Conservation (phyloP, 345 rosid genomes). For the Brassica juncea region DNA sequence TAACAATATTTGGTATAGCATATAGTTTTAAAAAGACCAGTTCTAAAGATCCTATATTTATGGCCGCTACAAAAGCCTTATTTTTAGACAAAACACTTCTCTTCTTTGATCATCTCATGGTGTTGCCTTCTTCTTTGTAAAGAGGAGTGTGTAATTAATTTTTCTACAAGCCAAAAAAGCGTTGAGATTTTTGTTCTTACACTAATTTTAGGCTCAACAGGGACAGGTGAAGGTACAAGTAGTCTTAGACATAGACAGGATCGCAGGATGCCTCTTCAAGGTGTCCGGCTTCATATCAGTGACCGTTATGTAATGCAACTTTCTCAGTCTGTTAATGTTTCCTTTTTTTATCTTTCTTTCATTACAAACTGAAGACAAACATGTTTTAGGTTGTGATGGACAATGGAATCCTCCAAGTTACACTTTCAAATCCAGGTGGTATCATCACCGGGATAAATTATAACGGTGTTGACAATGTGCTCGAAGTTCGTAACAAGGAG, state of each 20-base stretch:
- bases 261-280: slow-evolving; percentile 46
- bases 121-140: slow-evolving; percentile 2
- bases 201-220: slow-evolving; percentile 30
- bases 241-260: slow-evolving; percentile 25
- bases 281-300: slow-evolving; percentile 54
- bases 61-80: slow-evolving; percentile 10
- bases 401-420: slow-evolving; percentile 69
- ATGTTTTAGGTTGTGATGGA: slow-evolving; percentile 65
- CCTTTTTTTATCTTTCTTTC: slow-evolving; percentile 10
- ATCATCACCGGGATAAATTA: slow-evolving; percentile 65
- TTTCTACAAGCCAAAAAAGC: slow-evolving; percentile 1
- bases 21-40: slow-evolving; percentile 10
- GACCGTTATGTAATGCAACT: slow-evolving; percentile 54
- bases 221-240: slow-evolving; percentile 41
- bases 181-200: neutral
- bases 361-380: neutral
- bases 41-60: slow-evolving; percentile 37
- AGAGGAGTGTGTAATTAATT: neutral
- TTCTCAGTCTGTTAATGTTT: neutral
- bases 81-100: neutral
- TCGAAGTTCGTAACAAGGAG: slow-evolving; percentile 72
- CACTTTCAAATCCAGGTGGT: slow-evolving; percentile 71
- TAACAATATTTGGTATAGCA: neutral
- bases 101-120: slow-evolving; percentile 3
- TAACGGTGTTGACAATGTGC: slow-evolving; percentile 67